Evolutionary conservation across 2,329 filamentous ascomycete species (phyloP), one percentile per base, ranked within the genome.

Genomic region (Cucurbitaria berberidis): DNA sequence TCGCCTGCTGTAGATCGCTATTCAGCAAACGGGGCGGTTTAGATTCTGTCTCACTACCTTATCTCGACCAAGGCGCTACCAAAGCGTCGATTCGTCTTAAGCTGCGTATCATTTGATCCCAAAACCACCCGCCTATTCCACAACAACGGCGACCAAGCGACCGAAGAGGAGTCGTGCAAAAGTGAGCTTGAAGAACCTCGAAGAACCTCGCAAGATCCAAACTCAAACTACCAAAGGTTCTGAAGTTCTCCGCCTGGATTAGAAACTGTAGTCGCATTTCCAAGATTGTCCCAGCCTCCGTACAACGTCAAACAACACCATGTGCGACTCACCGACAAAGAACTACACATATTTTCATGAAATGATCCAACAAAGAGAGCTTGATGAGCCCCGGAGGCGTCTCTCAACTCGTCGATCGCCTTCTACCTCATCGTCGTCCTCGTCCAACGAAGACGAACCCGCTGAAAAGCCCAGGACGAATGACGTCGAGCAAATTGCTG

Each of bases 401-500:
- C n/a, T n/a, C n/a, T n/a, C n/a, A n/a, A n/a, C n/a, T n/a, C n/a
- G n/a, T 13, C 26, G 21, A n/a, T 38, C n/a, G 18, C 26, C 27
- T 35, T 16, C 11, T 39, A 30, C 24, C 41, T 22, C n/a, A 34
- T 46, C 53, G 1, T 27, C 21, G 10, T 57, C 54, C 3, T 53
- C 55, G 1, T 43, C 50, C 4, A 46, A 40, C 10, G 45, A 41
- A 0, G 46, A 51, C 4, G 22, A 47, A 21, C 3, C 22, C 1
- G 34, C 22, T 13, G 16, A 32, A 16, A 26, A 50, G 29, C 10
- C 22, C 34, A 47, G 49, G 10, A 48, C 21, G 6, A 60, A 60
- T 21, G 54, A 54, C 6, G 36, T 51, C 18, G 56, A 65, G 30
- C 53, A 63, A 26, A 42, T 62, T 11, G 22, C 50, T 7, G 45